phyloP scores from a whole-genome alignment of 768 basidiomycete species.

The Auricularia sp. region DNA sequence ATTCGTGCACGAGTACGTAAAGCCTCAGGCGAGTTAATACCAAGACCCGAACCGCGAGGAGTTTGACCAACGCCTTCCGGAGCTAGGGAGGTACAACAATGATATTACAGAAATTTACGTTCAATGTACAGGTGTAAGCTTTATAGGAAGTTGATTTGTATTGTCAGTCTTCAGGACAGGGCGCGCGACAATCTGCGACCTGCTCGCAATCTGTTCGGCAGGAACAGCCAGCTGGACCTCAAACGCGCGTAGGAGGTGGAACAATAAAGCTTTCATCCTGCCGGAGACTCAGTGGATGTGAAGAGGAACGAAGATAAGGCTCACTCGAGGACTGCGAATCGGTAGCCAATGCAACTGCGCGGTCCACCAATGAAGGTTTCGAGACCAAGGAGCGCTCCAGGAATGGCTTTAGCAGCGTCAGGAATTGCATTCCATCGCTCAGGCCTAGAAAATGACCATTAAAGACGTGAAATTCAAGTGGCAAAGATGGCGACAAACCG shows the following conservation, averaged over 20 bases:
- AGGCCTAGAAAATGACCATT: constrained; percentile 30
- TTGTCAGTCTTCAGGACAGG: neutral
- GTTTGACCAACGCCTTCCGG: too few species aligned
- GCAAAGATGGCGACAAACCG: constrained; percentile 26
- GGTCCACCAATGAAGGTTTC: constrained; percentile 57
- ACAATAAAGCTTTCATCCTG: constrained; percentile 18
- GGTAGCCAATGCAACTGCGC: constrained; percentile 55
- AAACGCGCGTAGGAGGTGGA: constrained; percentile 15
- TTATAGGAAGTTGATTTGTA: neutral
- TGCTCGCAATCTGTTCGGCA: neutral
- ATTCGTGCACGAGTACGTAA: too few species aligned
- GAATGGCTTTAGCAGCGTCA: constrained; percentile 32
- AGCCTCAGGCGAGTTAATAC: too few species aligned
- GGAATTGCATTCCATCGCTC: constrained; percentile 51
- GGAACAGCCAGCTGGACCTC: neutral
- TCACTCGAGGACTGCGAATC: constrained; percentile 51
- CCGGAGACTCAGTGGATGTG: neutral
- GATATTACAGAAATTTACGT: neutral
- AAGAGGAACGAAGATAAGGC: constrained; percentile 14
- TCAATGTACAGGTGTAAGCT: neutral
- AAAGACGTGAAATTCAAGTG: neutral
- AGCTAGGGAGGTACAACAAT: too few species aligned
- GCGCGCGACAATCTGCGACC: neutral
- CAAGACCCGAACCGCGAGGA: too few species aligned
- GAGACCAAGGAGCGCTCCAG: constrained; percentile 51